phyloP scores from a whole-genome alignment of 2,329 filamentous ascomycete species.

The Clathrospora elynae region DNA sequence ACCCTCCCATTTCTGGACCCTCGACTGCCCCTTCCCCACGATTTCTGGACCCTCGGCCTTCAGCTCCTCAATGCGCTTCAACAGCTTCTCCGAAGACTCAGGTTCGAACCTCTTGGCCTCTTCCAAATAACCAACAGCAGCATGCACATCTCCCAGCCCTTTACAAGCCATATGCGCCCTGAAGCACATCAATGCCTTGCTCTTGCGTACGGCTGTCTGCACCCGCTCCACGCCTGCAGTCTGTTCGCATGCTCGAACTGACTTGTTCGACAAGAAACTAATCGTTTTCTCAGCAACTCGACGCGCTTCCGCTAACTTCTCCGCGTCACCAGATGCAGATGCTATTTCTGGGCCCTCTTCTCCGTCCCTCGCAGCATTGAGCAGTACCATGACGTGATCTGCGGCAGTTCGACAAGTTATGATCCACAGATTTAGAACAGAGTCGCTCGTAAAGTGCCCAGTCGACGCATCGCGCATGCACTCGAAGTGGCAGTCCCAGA shows the following conservation, averaged over 20 bases:
- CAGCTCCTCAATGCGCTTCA: no score
- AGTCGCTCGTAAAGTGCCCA: no score
- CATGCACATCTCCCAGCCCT: conserved; percentile 10
- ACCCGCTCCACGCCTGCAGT: not conserved
- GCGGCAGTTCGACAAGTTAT: no score
- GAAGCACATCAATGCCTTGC: conserved; percentile 7
- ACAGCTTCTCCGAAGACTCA: conserved; percentile 2
- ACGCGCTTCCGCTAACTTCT: conserved; percentile 5
- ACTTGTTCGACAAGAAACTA: not conserved
- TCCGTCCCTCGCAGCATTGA: not conserved
- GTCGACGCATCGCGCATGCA: no score
- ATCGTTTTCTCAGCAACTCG: conserved; percentile 8
- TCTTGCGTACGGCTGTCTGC: conserved; percentile 4
- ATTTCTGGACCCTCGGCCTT: no score
- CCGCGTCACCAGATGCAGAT: not conserved
- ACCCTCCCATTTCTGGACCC: no score
- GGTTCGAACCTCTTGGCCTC: conserved; percentile 10
- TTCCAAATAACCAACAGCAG: conserved; percentile 9
- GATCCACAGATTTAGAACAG: no score
- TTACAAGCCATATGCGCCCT: conserved; percentile 12
- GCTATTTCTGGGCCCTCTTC: not conserved
- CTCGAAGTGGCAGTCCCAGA: no score
- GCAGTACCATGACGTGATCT: not conserved
- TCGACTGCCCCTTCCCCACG: no score
- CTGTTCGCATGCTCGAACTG: not conserved